Percentiles rank a stretch among this genome's conserved stretches.
These are phyloP conservation scores for Ceratobasidium sp. DNA, from an alignment of 1,284 basidiomycete genomes.

Conservation along the genomic window DNA sequence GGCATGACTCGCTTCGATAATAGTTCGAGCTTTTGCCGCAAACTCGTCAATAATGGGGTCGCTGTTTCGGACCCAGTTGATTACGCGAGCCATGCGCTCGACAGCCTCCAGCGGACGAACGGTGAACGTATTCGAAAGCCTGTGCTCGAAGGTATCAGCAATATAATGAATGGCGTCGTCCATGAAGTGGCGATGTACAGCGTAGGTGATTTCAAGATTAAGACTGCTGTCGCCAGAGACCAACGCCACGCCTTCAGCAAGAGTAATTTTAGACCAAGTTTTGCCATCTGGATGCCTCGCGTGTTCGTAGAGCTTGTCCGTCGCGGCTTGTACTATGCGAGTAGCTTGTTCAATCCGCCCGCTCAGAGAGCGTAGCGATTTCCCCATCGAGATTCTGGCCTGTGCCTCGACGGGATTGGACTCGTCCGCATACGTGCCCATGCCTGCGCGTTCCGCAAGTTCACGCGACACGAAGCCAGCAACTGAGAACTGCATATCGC, in stretches of 20 bases:
- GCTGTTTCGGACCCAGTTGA: constrained; percentile 61
- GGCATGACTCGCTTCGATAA: constrained; percentile 54
- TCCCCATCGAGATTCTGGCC: constrained; percentile 70
- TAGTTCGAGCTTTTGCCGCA: constrained; percentile 62
- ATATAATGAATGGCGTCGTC: constrained; percentile 69
- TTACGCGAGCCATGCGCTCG: constrained; percentile 65
- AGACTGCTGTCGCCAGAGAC: constrained; percentile 54
- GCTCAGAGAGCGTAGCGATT: constrained; percentile 63
- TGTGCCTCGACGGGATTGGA: constrained; percentile 55
- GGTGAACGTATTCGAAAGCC: constrained; percentile 67
- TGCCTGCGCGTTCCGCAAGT: constrained; percentile 63
- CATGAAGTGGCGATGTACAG: constrained; percentile 82
- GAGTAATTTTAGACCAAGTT: constrained; percentile 64
- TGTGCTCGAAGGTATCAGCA: constrained; percentile 67
- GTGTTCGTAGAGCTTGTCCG: constrained; percentile 59
- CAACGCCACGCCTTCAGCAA: constrained; percentile 62
- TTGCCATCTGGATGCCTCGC: constrained; percentile 61
- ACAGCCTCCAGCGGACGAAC: constrained; percentile 76
- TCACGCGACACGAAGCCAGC: constrained; percentile 63
- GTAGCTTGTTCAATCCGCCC: constrained; percentile 58
- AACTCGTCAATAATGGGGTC: constrained; percentile 66
- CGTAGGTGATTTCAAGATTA: constrained; percentile 61
- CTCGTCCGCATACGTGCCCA: constrained; percentile 49
- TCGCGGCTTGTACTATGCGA: constrained; percentile 53
- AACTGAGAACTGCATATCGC: constrained; percentile 53